Conservation (phyloP, 1,139 yeast genomes). For the Suhomyces taliae region DNA sequence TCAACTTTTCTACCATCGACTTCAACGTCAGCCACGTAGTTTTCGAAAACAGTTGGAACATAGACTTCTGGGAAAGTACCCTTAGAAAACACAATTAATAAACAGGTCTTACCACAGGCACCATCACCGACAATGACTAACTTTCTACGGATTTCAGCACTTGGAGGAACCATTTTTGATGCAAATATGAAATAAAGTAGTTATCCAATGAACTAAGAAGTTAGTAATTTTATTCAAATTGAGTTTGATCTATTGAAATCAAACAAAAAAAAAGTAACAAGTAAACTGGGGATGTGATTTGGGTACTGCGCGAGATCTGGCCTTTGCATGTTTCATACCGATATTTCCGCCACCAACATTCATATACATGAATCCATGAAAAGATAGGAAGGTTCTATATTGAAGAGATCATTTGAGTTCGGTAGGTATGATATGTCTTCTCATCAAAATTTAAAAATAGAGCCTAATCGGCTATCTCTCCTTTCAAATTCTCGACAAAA, state of each 20-base stretch:
- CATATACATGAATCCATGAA: no score
- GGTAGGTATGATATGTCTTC: not conserved
- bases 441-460: not conserved
- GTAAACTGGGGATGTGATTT: no score
- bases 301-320: no score
- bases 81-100: constrained; percentile 82
- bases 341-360: no score
- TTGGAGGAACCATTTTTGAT: constrained; percentile 46
- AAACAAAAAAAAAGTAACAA: no score
- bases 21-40: constrained; percentile 91
- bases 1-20: constrained; percentile 94
- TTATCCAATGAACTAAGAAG: constrained; percentile 1
- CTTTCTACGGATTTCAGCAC: constrained; percentile 74
- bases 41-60: constrained; percentile 94
- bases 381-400: no score
- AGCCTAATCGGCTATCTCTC: not conserved
- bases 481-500: constrained; percentile 1
- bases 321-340: no score
- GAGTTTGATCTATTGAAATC: no score
- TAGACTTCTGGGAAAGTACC: constrained; percentile 96
- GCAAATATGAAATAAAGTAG: constrained; percentile 6
- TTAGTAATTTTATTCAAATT: constrained; percentile 2
- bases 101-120: constrained; percentile 85
- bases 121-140: constrained; percentile 86
- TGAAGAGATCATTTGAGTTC: no score